Evolutionary conservation across 345 rosid species (phyloP).

Genomic region (Combretum micranthum): DNA sequence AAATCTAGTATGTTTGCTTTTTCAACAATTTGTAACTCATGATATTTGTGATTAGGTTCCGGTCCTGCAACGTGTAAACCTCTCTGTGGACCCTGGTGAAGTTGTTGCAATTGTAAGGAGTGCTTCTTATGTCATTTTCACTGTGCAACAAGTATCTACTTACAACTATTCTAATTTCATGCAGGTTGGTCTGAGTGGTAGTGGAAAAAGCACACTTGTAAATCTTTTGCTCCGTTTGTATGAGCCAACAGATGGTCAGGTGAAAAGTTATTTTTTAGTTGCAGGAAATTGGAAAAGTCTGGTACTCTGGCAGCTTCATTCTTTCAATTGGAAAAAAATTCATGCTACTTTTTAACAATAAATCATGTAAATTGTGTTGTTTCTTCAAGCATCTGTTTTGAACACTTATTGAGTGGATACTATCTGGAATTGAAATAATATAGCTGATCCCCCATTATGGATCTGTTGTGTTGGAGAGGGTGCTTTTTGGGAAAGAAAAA

Average conservation of each 20-base stretch:
- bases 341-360: too few species aligned
- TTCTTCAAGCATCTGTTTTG: not conserved
- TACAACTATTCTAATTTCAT: constrained; percentile 16
- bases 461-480: too few species aligned
- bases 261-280: constrained; percentile 14
- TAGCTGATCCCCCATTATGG: too few species aligned
- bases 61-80: constrained; percentile 55
- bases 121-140: not conserved
- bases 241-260: constrained; percentile 89
- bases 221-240: constrained; percentile 82
- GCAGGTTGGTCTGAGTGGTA: constrained; percentile 97
- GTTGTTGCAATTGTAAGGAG: constrained; percentile 76
- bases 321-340: not conserved
- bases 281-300: constrained; percentile 1
- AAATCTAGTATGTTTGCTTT: constrained; percentile 1
- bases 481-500: too few species aligned
- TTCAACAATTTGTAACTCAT: not conserved
- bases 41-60: constrained; percentile 43
- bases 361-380: not conserved
- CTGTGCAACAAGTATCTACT: constrained; percentile 6
- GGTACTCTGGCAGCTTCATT: not conserved
- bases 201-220: constrained; percentile 94
- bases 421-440: too few species aligned
- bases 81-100: constrained; percentile 71
- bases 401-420: too few species aligned